These are phyloP conservation scores for Tolypocladium ovalisporum DNA, from an alignment of 2,329 filamentous ascomycete species.

Conservation along the genomic window DNA sequence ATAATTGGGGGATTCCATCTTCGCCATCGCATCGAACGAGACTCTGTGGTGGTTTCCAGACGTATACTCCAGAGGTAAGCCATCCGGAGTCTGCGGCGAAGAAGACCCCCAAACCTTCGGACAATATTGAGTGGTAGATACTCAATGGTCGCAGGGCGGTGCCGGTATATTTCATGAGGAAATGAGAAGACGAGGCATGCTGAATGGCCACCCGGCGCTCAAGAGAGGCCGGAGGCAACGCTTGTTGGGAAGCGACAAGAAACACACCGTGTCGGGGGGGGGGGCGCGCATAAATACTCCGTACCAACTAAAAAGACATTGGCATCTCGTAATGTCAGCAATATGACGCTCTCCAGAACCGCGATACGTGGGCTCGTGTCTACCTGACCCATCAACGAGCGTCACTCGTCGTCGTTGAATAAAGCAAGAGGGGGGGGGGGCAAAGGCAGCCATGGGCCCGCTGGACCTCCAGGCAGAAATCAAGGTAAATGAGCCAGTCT, in stretches of 20 bases:
- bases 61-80: not conserved
- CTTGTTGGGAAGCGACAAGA: too few species aligned
- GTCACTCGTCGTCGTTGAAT: too few species aligned
- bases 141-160: not conserved
- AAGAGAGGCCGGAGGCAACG: not conserved
- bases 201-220: not conserved
- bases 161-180: not conserved
- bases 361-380: too few species aligned
- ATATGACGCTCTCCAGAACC: not conserved
- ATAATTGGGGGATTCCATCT: slow-evolving; percentile 5
- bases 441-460: too few species aligned
- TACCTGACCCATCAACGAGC: too few species aligned
- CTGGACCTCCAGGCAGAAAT: not conserved
- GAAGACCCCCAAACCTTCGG: not conserved
- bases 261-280: not conserved
- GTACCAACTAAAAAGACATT: not conserved
- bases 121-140: not conserved
- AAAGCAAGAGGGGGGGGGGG: too few species aligned
- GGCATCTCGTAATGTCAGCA: not conserved
- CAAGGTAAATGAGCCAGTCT: not conserved
- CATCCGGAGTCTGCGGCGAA: not conserved
- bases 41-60: not conserved
- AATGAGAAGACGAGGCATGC: not conserved
- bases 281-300: too few species aligned
- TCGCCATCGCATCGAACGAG: not conserved